Evolutionary conservation across 1,284 basidiomycete genomes (phyloP).

Genomic region (Grifola frondosa): DNA sequence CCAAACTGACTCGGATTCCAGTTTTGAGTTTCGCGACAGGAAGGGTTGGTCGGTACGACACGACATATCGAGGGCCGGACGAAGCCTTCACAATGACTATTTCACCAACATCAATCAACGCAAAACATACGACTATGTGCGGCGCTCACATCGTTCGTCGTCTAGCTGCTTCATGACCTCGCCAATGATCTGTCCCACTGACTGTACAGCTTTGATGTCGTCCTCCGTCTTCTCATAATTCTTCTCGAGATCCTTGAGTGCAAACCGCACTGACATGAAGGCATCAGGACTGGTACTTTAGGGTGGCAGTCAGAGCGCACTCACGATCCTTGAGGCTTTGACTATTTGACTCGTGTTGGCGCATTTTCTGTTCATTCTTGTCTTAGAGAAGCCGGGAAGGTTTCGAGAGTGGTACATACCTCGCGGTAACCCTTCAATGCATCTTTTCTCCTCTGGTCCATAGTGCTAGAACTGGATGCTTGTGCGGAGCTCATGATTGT

Average conservation of each 20-base stretch:
- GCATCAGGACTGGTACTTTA: neutral
- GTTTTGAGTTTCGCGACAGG: conserved; percentile 93
- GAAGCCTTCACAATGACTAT: conserved; percentile 99
- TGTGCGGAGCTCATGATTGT: conserved; percentile 27
- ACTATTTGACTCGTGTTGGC: conserved; percentile 79
- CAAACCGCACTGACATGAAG: conserved; percentile 64
- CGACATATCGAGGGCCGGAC: conserved; percentile 97
- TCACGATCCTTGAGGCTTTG: conserved; percentile 84
- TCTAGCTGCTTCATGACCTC: conserved; percentile 99
- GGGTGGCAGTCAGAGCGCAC: conserved; percentile 29
- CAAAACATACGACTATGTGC: neutral
- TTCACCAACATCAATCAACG: conserved; percentile 1
- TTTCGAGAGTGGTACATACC: conserved; percentile 5
- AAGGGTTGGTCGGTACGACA: conserved; percentile 94
- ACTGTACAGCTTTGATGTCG: conserved; percentile 98
- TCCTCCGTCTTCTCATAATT: conserved; percentile 97
- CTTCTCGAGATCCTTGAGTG: conserved; percentile 84
- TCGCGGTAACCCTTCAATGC: conserved; percentile 29
- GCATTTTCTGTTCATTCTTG: conserved; percentile 72
- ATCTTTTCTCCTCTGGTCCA: conserved; percentile 29
- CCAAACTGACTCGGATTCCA: conserved; percentile 94
- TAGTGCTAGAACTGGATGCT: conserved; percentile 27
- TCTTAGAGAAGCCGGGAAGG: neutral
- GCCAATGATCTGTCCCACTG: conserved; percentile 98
- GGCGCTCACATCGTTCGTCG: conserved; percentile 87